Conservation (phyloP, 805 yeast genomes). For the Candida loeiensis region DNA sequence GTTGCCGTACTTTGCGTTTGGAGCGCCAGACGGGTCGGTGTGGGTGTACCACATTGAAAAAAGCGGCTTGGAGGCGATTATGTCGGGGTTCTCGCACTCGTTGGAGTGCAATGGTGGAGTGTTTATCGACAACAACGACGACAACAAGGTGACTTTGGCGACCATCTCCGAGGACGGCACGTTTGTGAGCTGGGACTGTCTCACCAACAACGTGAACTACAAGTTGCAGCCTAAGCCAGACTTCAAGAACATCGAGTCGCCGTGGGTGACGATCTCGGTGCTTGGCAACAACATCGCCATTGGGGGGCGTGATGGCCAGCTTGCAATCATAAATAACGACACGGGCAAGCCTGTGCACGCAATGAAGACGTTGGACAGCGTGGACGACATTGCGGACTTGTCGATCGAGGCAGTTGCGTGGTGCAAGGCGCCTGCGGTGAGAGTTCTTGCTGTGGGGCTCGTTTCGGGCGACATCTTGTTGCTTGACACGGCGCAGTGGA, state of each 20-base stretch:
- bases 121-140: conserved; percentile 55
- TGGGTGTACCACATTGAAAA: conserved; percentile 84
- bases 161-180: conserved; percentile 84
- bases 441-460: conserved; percentile 73
- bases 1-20: conserved; percentile 82
- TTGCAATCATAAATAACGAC: conserved; percentile 73
- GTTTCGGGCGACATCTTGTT: conserved; percentile 85
- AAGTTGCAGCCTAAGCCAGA: conserved; percentile 58
- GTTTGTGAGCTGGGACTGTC: conserved; percentile 86
- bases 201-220: conserved; percentile 65
- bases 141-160: conserved; percentile 59
- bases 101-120: conserved; percentile 76
- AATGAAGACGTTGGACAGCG: conserved; percentile 61
- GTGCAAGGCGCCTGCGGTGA: conserved; percentile 57
- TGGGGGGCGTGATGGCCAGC: conserved; percentile 85
- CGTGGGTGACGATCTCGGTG: conserved; percentile 79
- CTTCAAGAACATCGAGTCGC: conserved; percentile 71
- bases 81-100: conserved; percentile 80
- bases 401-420: conserved; percentile 66
- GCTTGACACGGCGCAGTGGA: conserved; percentile 84
- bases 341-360: conserved; percentile 67
- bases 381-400: conserved; percentile 41
- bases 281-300: conserved; percentile 59
- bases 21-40: conserved; percentile 88
- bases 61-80: conserved; percentile 53